phyloP scores from a whole-genome alignment of 2,329 filamentous ascomycete species.

The Zymoseptoria passerinii region DNA sequence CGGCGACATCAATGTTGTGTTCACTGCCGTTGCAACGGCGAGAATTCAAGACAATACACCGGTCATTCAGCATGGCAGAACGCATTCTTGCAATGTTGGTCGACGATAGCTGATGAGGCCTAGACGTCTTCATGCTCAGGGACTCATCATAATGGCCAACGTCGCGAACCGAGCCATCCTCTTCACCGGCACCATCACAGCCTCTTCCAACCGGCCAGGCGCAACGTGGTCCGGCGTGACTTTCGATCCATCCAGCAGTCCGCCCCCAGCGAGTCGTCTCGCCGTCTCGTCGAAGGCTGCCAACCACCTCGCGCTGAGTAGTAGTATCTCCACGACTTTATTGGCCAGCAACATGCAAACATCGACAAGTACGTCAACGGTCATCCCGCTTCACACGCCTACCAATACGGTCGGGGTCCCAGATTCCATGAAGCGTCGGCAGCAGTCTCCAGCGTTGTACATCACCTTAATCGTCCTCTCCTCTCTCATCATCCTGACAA shows the following conservation, averaged over 20 bases:
- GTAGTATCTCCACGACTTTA: neutral
- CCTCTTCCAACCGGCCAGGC: neutral
- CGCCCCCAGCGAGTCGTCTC: neutral
- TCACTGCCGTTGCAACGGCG: neutral
- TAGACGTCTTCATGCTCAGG: neutral
- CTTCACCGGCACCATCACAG: neutral
- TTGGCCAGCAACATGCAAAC: neutral
- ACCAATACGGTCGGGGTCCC: neutral
- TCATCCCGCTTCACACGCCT: neutral
- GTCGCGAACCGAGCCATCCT: neutral
- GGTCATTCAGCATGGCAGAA: neutral
- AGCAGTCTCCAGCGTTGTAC: constrained; percentile 2
- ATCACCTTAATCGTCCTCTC: constrained; percentile 6
- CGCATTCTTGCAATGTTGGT: neutral
- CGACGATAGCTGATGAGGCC: neutral
- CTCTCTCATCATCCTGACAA: constrained; percentile 2
- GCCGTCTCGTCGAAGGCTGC: neutral
- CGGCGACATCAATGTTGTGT: neutral
- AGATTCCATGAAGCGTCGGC: neutral
- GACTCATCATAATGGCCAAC: neutral
- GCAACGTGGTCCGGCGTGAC: neutral
- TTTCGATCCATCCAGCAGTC: neutral
- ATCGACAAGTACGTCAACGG: neutral
- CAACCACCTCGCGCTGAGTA: neutral
- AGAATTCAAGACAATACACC: neutral